A percentile compares a stretch with the other conserved stretches of the same genome.
Evolutionary conservation across 495 filamentous ascomycete species (phyloP).

Genomic region (Penicillium arizonense): DNA sequence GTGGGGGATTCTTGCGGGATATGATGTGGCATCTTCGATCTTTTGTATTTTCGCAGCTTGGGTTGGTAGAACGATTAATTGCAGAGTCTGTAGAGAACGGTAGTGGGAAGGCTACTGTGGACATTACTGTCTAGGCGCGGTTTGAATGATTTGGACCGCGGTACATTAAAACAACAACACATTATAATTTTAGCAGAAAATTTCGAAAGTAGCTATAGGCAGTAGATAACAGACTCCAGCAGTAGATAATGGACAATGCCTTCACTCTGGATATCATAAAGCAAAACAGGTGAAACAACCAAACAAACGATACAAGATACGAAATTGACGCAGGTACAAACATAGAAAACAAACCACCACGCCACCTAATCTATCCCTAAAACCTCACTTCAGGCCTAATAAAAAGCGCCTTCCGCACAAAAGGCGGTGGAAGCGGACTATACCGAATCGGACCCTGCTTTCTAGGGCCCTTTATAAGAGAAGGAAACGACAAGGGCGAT

Average conservation of each 20-base stretch:
- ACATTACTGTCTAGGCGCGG: too few species aligned
- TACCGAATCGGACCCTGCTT: constrained; percentile 16
- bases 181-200: background rate
- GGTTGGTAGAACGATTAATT: too few species aligned
- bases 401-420: constrained; percentile 8
- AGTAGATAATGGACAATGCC: background rate
- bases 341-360: background rate
- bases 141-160: background rate
- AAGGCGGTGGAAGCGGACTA: constrained; percentile 19
- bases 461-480: constrained; percentile 1
- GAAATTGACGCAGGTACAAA: background rate
- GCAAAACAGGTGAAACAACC: background rate
- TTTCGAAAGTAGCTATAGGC: too few species aligned
- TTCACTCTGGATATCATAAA: background rate
- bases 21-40: too few species aligned
- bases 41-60: too few species aligned
- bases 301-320: background rate
- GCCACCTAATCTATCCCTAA: background rate
- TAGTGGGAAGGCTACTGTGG: too few species aligned
- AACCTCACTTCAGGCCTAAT: constrained; percentile 25
- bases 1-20: background rate
- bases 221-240: too few species aligned
- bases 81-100: too few species aligned
- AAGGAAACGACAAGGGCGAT: constrained; percentile 2
- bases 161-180: background rate